Conservation (phyloP, 1,139 yeast genomes). For the Suzukiozyma palmioleophila region DNA sequence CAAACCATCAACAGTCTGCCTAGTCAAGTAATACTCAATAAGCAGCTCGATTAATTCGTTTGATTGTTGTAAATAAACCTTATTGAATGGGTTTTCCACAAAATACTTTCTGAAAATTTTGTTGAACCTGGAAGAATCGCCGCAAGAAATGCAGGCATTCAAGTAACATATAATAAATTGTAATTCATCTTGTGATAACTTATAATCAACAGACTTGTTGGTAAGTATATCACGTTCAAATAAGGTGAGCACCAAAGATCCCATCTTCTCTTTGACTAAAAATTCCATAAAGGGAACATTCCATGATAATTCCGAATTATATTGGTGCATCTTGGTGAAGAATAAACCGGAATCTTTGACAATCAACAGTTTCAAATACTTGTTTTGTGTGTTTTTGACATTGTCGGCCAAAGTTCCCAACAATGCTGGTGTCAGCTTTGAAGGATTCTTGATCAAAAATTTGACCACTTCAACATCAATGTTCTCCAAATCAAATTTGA, state of each 20-base stretch:
- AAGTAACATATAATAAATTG: conserved; percentile 11
- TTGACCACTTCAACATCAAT: conserved; percentile 23
- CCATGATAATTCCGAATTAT: conserved; percentile 16
- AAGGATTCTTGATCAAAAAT: conserved; percentile 11
- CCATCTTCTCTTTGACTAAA: conserved; percentile 12
- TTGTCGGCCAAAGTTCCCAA: conserved; percentile 12
- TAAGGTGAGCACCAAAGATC: conserved; percentile 8
- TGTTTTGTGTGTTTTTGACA: conserved; percentile 15
- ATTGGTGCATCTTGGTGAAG: conserved; percentile 5
- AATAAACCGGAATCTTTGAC: conserved; percentile 11
- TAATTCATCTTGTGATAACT: conserved; percentile 9
- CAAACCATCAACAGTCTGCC: conserved; percentile 10
- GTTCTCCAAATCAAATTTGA: conserved; percentile 24
- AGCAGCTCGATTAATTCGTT: conserved; percentile 17
- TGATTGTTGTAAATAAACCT: conserved; percentile 7
- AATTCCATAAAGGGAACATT: conserved; percentile 14
- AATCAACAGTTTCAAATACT: conserved; percentile 17
- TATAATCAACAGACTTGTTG: background rate
- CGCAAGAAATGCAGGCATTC: conserved; percentile 12
- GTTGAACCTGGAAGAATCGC: conserved; percentile 14
- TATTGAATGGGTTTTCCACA: conserved; percentile 5
- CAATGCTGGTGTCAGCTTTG: conserved; percentile 6
- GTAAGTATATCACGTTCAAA: conserved; percentile 7
- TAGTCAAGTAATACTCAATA: conserved; percentile 19
- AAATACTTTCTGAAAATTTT: conserved; percentile 12